These are phyloP conservation scores for Choiromyces venosus DNA, from an alignment of 495 filamentous ascomycete genomes.

Conservation along the genomic window DNA sequence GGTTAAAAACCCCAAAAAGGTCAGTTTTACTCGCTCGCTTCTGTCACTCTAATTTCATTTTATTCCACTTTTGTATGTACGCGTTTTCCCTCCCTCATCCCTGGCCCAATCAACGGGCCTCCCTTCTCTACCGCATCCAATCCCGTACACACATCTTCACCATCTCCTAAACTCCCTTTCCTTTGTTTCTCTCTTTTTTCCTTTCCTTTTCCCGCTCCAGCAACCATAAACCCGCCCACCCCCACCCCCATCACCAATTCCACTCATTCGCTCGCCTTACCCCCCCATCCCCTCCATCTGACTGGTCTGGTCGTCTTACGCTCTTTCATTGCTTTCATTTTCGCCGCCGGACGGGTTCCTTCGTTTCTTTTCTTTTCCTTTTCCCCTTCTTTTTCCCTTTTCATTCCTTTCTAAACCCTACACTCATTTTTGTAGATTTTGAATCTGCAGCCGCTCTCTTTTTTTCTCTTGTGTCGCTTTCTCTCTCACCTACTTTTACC, in stretches of 20 bases:
- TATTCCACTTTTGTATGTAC: background rate
- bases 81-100: background rate
- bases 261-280: constrained; percentile 17
- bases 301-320: background rate
- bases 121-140: background rate
- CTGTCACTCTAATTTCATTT: background rate
- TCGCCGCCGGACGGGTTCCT: constrained; percentile 36
- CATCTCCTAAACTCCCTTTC: constrained; percentile 22
- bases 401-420: background rate
- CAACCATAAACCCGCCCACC: constrained; percentile 5
- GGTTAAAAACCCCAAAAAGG: background rate
- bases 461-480: background rate
- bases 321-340: constrained; percentile 14
- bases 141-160: constrained; percentile 1
- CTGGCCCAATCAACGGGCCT: background rate
- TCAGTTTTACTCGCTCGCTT: constrained; percentile 3
- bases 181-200: constrained; percentile 24
- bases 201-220: constrained; percentile 2
- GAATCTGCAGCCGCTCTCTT: constrained; percentile 34
- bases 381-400: background rate
- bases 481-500: constrained; percentile 9
- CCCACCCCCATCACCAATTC: constrained; percentile 6
- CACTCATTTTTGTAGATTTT: constrained; percentile 27
- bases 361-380: constrained; percentile 16
- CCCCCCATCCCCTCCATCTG: background rate